phyloP scores from a whole-genome alignment of 1,284 basidiomycete genomes.

The Earliella scabrosa region DNA sequence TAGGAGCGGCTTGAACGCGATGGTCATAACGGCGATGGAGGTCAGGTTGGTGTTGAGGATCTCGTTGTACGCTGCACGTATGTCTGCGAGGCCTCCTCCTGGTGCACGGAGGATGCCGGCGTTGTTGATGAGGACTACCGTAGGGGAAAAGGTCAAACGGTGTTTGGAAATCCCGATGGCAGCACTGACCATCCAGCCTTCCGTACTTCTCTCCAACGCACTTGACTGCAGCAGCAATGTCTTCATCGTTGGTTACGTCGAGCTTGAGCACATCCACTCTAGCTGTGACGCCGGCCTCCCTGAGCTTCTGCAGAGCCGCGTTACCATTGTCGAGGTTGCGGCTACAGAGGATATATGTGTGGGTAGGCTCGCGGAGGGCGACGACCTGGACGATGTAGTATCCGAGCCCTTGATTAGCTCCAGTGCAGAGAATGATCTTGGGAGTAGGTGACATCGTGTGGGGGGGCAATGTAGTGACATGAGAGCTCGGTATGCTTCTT shows the following conservation, averaged over 20 bases:
- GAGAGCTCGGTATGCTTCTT: too few relatives aligned
- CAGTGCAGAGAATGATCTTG: constrained; percentile 3
- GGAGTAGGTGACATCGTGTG: neutral
- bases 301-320: constrained; percentile 1
- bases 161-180: neutral
- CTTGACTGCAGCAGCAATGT: constrained; percentile 4
- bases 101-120: neutral
- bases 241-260: constrained; percentile 3
- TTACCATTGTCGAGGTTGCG: constrained; percentile 4
- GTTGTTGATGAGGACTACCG: constrained; percentile 9
- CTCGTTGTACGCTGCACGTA: constrained; percentile 1
- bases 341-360: constrained; percentile 5
- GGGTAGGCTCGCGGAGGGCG: constrained; percentile 1
- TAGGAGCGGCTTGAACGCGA: constrained; percentile 3
- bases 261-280: constrained; percentile 5
- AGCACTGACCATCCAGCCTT: constrained; percentile 3
- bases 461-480: neutral
- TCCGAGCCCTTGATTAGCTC: constrained; percentile 8
- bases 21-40: constrained; percentile 6
- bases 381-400: constrained; percentile 2
- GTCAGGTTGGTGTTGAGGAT: constrained; percentile 4
- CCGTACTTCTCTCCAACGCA: constrained; percentile 1
- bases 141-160: neutral
- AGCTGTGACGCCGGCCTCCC: constrained; percentile 2
- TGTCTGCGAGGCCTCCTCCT: neutral